Conservation (phyloP, 768 basidiomycete species). For the Lactarius sp. region DNA sequence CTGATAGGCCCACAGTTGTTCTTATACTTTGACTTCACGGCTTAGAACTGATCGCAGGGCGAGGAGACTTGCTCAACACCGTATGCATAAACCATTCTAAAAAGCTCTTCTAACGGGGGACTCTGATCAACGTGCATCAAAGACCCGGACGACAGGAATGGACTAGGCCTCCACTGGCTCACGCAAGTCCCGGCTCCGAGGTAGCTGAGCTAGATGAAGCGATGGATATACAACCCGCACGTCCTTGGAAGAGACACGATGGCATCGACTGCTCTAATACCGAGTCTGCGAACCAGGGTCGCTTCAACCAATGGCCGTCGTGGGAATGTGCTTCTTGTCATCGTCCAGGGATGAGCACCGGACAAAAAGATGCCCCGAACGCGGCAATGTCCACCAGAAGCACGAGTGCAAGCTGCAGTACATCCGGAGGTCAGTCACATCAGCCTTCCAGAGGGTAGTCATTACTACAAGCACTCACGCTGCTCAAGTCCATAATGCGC, state of each 20-base stretch:
- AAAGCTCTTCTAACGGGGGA: not conserved
- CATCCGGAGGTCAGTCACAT: not conserved
- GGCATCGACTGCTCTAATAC: not conserved
- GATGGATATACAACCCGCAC: not conserved
- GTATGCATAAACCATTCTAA: not conserved
- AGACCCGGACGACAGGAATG: not conserved
- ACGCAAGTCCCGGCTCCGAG: not conserved
- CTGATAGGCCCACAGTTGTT: not conserved
- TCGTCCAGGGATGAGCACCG: not conserved
- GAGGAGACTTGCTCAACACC: not conserved
- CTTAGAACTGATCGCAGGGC: not conserved
- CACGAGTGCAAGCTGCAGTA: not conserved
- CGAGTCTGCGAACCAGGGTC: not conserved
- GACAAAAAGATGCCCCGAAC: not conserved
- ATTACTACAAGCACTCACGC: conserved; percentile 4
- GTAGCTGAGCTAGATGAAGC: not conserved
- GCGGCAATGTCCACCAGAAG: not conserved
- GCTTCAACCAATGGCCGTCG: not conserved
- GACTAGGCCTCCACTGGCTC: not conserved
- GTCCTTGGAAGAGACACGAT: not conserved
- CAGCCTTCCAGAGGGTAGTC: not conserved
- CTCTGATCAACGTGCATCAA: conserved; percentile 1
- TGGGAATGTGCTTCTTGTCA: not conserved
- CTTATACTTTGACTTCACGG: not conserved
- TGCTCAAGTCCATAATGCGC: not conserved